Base-by-base conservation (phyloP, 1,284 basidiomycete genomes). In the Fomitopsis schrenkii region DNA sequence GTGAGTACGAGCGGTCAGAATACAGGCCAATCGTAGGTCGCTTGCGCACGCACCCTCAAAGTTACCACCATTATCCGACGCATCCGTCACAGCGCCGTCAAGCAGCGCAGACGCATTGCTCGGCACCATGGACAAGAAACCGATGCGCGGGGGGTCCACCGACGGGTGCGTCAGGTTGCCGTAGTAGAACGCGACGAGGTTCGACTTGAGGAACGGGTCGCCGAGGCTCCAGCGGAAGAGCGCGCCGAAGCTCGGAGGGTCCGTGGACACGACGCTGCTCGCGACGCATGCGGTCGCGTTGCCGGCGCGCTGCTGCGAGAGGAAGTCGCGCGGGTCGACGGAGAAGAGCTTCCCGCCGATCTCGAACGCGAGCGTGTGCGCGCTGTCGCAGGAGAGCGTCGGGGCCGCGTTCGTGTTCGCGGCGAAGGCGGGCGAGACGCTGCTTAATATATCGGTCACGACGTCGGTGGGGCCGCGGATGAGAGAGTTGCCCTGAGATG, bases 71-170 rank as follows among this genome's bases (percentile, higher is more conserved):
- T 72, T 71, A 30, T 70, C 63, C 55, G 69, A 60, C 0, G 84
- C 84, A 15, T 71, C 66, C 2, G 66, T 58, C 1, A 83, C 76
- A 0, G 80, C 82, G 5, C 71, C 68, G 59, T 71, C 67, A 52
- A 85, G 71, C 54, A 72, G 68, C 2, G 74, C 71, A 35, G 62
- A 70, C 3, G 85, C 85, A 66, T 87, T 78, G 15, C 64, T 41
- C 0, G 86, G 85, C 2, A 91, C 86, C 1, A 85, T 87, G 10
- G 87, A 90, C 45, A 87, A 67, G 61, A 91, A 80, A 9, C 88
- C 89, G 58, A 91, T 82, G n/a, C 83, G 81, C 0, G 89, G 86
- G 1, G 83, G 82, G 69, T 90, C 87, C 56, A 75, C 72, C 0
- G 83, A 85, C 1, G 87, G 88, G 63, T 85, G 77, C 0, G 82